phyloP scores from a whole-genome alignment of 768 basidiomycete genomes.

The Phanerodontia chrysosporium region DNA sequence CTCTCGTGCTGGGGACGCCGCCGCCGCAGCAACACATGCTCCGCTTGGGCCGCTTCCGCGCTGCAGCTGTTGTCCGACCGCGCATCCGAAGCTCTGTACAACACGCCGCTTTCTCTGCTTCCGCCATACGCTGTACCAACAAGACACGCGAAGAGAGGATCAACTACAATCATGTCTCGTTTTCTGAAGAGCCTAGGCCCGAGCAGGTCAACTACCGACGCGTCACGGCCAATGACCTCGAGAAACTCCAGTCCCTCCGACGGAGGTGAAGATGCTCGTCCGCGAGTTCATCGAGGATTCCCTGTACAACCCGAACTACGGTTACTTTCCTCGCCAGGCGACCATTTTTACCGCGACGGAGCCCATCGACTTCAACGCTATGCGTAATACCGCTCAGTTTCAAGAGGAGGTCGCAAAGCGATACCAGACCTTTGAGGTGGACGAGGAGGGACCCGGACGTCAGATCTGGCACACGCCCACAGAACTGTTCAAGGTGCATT shows the following conservation, averaged over 20 bases:
- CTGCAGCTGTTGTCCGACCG: constrained; percentile 1
- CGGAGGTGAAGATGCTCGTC: constrained; percentile 85
- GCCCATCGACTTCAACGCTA: constrained; percentile 61
- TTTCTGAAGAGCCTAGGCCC: constrained; percentile 42
- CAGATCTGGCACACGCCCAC: constrained; percentile 99
- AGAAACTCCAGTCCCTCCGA: constrained; percentile 57
- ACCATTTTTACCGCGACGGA: constrained; percentile 76
- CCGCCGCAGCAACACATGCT: not conserved
- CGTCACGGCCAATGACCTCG: constrained; percentile 71
- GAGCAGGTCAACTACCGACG: constrained; percentile 46
- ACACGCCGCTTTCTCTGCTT: constrained; percentile 6
- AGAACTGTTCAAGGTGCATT: constrained; percentile 88
- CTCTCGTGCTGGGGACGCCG: not conserved
- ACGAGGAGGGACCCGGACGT: constrained; percentile 67
- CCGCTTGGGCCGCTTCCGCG: not conserved
- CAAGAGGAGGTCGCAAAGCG: constrained; percentile 74
- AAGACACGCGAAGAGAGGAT: constrained; percentile 49
- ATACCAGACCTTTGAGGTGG: constrained; percentile 68
- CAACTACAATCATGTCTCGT: constrained; percentile 73
- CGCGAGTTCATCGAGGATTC: constrained; percentile 97
- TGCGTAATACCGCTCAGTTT: constrained; percentile 72
- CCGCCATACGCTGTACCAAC: not conserved
- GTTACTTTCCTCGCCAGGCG: constrained; percentile 93
- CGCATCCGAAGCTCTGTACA: not conserved
- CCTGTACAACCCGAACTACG: constrained; percentile 95